phyloP scores from a whole-genome alignment of 768 basidiomycete genomes.

The Boletus barrowsii region DNA sequence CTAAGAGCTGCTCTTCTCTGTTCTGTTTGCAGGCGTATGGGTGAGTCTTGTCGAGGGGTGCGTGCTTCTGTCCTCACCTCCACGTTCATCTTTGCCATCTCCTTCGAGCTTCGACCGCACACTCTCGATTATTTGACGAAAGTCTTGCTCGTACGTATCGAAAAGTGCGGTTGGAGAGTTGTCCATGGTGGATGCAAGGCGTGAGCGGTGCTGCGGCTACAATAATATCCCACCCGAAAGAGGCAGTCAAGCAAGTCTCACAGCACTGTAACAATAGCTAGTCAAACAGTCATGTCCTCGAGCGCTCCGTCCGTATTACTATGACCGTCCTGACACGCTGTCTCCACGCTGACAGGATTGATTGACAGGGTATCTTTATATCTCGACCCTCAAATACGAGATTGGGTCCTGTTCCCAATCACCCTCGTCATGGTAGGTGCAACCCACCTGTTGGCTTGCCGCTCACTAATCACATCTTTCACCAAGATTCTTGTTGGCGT shows the following conservation, averaged over 20 bases:
- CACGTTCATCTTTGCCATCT: constrained; percentile 60
- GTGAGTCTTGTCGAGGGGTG: neutral
- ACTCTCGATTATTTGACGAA: constrained; percentile 73
- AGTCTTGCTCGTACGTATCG: constrained; percentile 91
- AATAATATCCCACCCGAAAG: constrained; percentile 16
- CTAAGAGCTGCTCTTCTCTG: constrained; percentile 76
- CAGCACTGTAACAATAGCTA: neutral
- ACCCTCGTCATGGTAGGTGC: constrained; percentile 89
- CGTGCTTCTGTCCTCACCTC: constrained; percentile 49
- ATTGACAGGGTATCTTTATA: constrained; percentile 50
- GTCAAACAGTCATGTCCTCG: constrained; percentile 37
- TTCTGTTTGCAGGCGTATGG: constrained; percentile 44
- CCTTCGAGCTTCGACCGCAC: constrained; percentile 77
- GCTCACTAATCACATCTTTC: constrained; percentile 3
- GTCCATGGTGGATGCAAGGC: constrained; percentile 52
- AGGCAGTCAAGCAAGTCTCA: constrained; percentile 20
- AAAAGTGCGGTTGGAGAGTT: constrained; percentile 82
- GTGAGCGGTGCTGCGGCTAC: constrained; percentile 17
- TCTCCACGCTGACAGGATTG: constrained; percentile 6
- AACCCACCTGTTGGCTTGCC: neutral
- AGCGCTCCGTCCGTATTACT: constrained; percentile 21
- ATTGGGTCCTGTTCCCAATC: constrained; percentile 93
- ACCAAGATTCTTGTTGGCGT: constrained; percentile 86
- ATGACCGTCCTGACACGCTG: constrained; percentile 1
- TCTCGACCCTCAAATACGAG: constrained; percentile 94